These are phyloP conservation scores for Cephalotrichum gorgonifer DNA, from an alignment of 2,329 filamentous ascomycete species.

Conservation along the genomic window DNA sequence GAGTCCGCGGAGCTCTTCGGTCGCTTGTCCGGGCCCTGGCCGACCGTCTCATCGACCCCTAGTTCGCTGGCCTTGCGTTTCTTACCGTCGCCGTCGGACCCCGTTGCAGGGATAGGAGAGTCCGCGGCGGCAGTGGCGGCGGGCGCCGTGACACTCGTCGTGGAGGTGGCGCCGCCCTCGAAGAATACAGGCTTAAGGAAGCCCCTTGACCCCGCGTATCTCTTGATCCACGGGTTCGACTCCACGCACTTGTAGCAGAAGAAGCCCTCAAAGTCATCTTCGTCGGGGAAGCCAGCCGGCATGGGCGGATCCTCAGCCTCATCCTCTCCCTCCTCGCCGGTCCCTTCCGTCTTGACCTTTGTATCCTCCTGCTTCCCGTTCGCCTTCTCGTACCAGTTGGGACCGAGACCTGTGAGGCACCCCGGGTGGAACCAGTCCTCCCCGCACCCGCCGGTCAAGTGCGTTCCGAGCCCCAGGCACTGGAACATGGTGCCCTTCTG, in stretches of 20 bases:
- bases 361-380: constrained; percentile 15
- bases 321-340: constrained; percentile 17
- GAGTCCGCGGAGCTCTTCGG: constrained; percentile 31
- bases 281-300: constrained; percentile 76
- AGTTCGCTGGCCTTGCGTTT: constrained; percentile 57
- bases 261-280: constrained; percentile 82
- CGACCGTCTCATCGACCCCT: constrained; percentile 19
- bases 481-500: constrained; percentile 99
- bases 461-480: constrained; percentile 73
- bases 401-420: constrained; percentile 72
- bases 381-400: constrained; percentile 57
- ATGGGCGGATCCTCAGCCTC: constrained; percentile 54
- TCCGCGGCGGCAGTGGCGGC: neutral
- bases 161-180: constrained; percentile 8
- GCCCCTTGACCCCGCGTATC: constrained; percentile 68
- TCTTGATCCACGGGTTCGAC: constrained; percentile 82
- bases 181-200: constrained; percentile 68
- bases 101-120: neutral
- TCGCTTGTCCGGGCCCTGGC: constrained; percentile 35
- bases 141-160: neutral
- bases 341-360: constrained; percentile 4
- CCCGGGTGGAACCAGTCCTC: constrained; percentile 98
- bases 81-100: constrained; percentile 23
- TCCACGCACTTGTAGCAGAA: constrained; percentile 92
- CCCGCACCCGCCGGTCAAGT: constrained; percentile 78